phyloP scores from a whole-genome alignment of 768 basidiomycete species.

The Pleurotus platypus region DNA sequence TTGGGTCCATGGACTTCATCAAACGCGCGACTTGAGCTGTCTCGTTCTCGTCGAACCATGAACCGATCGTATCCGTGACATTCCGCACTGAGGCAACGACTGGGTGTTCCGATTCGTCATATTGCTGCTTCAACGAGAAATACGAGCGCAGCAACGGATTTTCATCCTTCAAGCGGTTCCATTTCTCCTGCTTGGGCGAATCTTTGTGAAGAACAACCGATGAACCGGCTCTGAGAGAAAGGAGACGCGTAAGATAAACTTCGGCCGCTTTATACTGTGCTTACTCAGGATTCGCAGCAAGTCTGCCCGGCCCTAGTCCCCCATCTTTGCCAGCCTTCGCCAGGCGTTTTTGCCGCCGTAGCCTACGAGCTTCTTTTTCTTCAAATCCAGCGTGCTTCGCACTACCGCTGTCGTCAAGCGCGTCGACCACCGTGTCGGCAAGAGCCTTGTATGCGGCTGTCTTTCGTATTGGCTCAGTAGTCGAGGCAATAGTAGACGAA shows the following conservation, averaged over 20 bases:
- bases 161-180: constrained; percentile 76
- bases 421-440: constrained; percentile 85
- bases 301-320: constrained; percentile 50
- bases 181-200: constrained; percentile 72
- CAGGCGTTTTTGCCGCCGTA: constrained; percentile 74
- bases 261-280: constrained; percentile 21
- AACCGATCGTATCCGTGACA: constrained; percentile 81
- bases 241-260: not conserved
- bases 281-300: constrained; percentile 79
- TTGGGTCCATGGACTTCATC: constrained; percentile 87
- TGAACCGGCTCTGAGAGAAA: constrained; percentile 66
- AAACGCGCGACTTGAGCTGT: constrained; percentile 89
- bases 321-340: constrained; percentile 77
- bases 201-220: constrained; percentile 83
- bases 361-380: constrained; percentile 86
- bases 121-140: constrained; percentile 59
- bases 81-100: constrained; percentile 76
- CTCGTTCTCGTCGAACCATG: constrained; percentile 97
- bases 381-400: constrained; percentile 96
- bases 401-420: constrained; percentile 89
- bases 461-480: constrained; percentile 96
- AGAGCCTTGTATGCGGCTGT: constrained; percentile 92
- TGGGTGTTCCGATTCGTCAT: constrained; percentile 92
- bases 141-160: constrained; percentile 72
- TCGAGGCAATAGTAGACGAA: constrained; percentile 79